Evolutionary conservation across 495 filamentous ascomycete genomes (phyloP).

Genomic region (Penicillium coprophilum): DNA sequence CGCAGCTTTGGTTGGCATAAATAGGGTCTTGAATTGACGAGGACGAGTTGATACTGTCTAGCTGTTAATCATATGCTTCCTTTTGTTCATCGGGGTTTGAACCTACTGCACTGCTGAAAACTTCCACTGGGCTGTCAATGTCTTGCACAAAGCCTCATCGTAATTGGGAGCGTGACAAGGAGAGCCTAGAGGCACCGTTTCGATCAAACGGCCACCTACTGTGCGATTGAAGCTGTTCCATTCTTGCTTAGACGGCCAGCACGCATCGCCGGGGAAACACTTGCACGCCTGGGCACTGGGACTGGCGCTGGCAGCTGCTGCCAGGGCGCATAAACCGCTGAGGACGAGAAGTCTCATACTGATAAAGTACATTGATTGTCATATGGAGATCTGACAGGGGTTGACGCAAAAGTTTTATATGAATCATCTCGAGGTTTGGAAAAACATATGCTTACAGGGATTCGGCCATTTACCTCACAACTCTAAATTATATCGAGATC

Average conservation of each 20-base stretch:
- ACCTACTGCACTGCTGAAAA: too few relatives aligned
- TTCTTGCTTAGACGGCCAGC: conserved; percentile 42
- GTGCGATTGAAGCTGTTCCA: conserved; percentile 42
- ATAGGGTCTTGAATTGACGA: conserved; percentile 16
- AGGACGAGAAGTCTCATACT: too few relatives aligned
- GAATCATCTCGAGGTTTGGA: too few relatives aligned
- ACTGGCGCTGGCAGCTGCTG: not conserved
- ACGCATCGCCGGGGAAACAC: conserved; percentile 26
- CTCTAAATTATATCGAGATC: too few relatives aligned
- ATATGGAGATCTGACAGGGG: too few relatives aligned
- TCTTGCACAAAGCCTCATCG: conserved; percentile 28
- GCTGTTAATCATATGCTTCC: too few relatives aligned
- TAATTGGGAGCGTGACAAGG: conserved; percentile 42
- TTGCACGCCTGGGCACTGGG: conserved; percentile 17
- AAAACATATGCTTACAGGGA: too few relatives aligned
- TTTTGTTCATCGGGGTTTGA: too few relatives aligned
- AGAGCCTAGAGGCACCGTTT: conserved; percentile 37
- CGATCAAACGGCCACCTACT: conserved; percentile 38
- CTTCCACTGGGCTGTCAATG: conserved; percentile 23
- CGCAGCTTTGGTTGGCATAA: too few relatives aligned
- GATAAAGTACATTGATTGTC: too few relatives aligned
- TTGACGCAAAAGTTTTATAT: too few relatives aligned
- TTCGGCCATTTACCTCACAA: too few relatives aligned
- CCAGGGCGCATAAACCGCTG: not conserved
- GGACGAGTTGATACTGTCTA: conserved; percentile 13